Conservation (phyloP, 805 yeast genomes). For the Maudiozyma saulgeensis region DNA sequence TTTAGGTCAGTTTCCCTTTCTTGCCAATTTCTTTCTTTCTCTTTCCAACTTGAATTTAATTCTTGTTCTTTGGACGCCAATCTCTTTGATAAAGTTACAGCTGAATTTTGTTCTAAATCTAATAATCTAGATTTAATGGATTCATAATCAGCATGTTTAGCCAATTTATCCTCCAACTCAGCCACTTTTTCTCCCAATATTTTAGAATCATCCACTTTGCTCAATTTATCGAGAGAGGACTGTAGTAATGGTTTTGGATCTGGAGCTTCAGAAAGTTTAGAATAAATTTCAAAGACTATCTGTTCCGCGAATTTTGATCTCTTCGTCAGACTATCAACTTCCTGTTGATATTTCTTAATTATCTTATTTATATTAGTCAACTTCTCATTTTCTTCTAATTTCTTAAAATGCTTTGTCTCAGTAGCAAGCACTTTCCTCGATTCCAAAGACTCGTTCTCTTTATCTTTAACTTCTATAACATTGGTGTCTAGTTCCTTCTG, state of each 20-base stretch:
- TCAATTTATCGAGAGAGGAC: constrained; percentile 54
- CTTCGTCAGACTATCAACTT: constrained; percentile 72
- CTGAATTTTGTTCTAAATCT: constrained; percentile 51
- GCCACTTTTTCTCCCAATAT: constrained; percentile 43
- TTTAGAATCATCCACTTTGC: constrained; percentile 44
- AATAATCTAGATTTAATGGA: constrained; percentile 53
- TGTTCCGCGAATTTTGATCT: constrained; percentile 68
- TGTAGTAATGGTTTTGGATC: constrained; percentile 82
- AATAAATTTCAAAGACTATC: constrained; percentile 64
- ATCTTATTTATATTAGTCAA: constrained; percentile 38
- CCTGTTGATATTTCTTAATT: constrained; percentile 71
- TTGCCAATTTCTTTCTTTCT: constrained; percentile 61
- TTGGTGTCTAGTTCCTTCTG: constrained; percentile 69
- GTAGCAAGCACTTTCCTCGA: constrained; percentile 70
- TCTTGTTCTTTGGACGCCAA: constrained; percentile 68
- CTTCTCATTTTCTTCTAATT: constrained; percentile 58
- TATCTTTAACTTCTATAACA: constrained; percentile 61
- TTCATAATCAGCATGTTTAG: constrained; percentile 69
- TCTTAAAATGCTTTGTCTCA: constrained; percentile 74
- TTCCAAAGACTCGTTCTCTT: constrained; percentile 56
- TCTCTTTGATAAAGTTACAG: constrained; percentile 43
- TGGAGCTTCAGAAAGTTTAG: constrained; percentile 78
- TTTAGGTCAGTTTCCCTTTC: constrained; percentile 44
- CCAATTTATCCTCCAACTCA: constrained; percentile 46
- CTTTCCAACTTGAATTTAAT: constrained; percentile 56